phyloP scores from a whole-genome alignment of 257 asterid genomes.

The Catharanthus roseus region DNA sequence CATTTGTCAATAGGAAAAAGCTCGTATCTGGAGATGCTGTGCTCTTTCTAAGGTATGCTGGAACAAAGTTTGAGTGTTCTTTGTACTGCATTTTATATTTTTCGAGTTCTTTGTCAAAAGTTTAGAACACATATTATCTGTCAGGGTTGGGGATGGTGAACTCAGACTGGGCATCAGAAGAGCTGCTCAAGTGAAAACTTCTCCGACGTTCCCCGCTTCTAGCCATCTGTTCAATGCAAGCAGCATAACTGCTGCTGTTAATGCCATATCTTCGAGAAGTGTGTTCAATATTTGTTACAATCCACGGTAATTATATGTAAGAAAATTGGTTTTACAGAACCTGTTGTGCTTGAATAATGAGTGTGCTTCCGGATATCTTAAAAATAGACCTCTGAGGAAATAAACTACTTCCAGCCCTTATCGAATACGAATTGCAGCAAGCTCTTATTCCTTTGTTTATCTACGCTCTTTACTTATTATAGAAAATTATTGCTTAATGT shows the following conservation, averaged over 20 bases:
- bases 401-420: no score
- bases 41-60: constrained; percentile 69
- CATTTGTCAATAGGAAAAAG: constrained; percentile 91
- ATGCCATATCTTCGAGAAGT: constrained; percentile 52
- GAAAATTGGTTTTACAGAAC: not conserved
- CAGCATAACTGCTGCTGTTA: constrained; percentile 52
- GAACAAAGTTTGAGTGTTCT: constrained; percentile 4
- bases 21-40: constrained; percentile 95
- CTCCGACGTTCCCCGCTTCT: constrained; percentile 40
- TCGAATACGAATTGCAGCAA: no score
- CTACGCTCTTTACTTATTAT: no score
- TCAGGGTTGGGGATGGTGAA: constrained; percentile 95
- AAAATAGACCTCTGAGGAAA: no score
- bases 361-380: no score
- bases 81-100: constrained; percentile 1
- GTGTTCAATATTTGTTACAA: constrained; percentile 67
- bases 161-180: constrained; percentile 95
- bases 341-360: not conserved
- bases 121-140: constrained; percentile 4
- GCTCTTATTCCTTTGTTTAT: no score
- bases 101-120: not conserved
- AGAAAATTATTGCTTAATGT: not conserved
- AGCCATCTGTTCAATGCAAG: constrained; percentile 51
- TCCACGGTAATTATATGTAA: constrained; percentile 59
- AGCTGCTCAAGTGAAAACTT: constrained; percentile 64